phyloP scores from a whole-genome alignment of 768 basidiomycete genomes.

The Tylopilus rubrobrunneus region DNA sequence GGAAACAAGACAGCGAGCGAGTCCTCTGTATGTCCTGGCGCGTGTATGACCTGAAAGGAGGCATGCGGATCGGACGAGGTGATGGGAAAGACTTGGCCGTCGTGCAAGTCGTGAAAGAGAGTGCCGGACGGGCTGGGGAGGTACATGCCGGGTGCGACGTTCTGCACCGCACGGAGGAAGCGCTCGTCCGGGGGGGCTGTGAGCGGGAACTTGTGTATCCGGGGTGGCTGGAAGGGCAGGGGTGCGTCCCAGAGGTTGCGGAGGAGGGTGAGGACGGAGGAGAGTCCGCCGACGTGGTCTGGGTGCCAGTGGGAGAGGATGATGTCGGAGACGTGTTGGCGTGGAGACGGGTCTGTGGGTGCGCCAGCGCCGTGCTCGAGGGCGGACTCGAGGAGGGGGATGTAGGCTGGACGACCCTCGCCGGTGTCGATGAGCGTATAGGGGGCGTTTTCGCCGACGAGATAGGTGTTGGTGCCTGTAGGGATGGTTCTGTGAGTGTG shows the following conservation, averaged over 20 bases:
- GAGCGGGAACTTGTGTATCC: slow-evolving; percentile 70
- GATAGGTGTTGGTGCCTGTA: slow-evolving; percentile 85
- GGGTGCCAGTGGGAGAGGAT: slow-evolving; percentile 88
- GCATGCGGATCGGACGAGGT: slow-evolving; percentile 13
- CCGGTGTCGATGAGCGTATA: slow-evolving; percentile 83
- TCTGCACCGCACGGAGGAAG: slow-evolving; percentile 35
- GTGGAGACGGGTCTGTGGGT: background rate
- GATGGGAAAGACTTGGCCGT: slow-evolving; percentile 49
- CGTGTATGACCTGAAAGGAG: slow-evolving; percentile 64
- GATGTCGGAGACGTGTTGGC: slow-evolving; percentile 73
- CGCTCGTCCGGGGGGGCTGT: slow-evolving; percentile 27
- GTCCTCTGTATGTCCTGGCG: slow-evolving; percentile 89
- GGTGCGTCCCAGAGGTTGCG: slow-evolving; percentile 53
- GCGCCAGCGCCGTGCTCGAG: slow-evolving; percentile 40
- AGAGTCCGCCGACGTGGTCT: slow-evolving; percentile 82
- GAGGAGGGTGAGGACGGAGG: slow-evolving; percentile 64
- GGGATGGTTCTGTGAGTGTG: background rate
- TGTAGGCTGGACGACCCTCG: slow-evolving; percentile 67
- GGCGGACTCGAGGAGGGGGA: slow-evolving; percentile 59
- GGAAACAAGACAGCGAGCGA: slow-evolving; percentile 72
- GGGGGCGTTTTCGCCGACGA: slow-evolving; percentile 66
- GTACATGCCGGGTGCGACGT: slow-evolving; percentile 42
- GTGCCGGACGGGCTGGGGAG: slow-evolving; percentile 40
- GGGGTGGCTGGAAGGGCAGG: slow-evolving; percentile 57
- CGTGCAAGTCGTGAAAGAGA: slow-evolving; percentile 54